Base-by-base conservation (phyloP, 1,284 basidiomycete genomes). In the Cryptococcus maquisensis region DNA sequence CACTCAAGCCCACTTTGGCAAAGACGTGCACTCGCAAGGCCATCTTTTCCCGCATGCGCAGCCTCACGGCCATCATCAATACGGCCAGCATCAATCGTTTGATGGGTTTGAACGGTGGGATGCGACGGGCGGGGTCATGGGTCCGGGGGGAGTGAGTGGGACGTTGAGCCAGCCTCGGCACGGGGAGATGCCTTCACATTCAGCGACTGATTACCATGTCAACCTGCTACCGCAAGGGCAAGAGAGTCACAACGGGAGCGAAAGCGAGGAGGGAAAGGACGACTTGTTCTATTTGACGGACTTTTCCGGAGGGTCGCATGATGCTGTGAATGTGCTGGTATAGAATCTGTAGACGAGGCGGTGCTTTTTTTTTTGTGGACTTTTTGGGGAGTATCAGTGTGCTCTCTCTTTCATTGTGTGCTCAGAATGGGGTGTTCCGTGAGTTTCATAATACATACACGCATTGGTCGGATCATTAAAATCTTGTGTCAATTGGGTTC, bases 261-360 rank as follows among this genome's bases (percentile, higher is more conserved):
- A 37, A 4, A 35, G 24, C 15, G 36, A 38, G 21, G 38, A 40
- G 36, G 38, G 37, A 20, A 49, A 49, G 20, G 48, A 49, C 7
- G 36, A 49, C 4, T 41, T 49, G 16, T 21, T 21, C 12, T 49
- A 15, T 49, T 13, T 49, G 23, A 49, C 8, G 21, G 48, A 24
- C 13, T 49, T 39, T 49, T 37, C 18, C 24, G 23, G 36, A 32
- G 28, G 28, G 28, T 32, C 28, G 38, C 48, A 49, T 40, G 48
- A 49, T 49, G 48, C 48, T 21, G 48, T 40, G n/a, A 49, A 49
- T 40, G 48, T 49, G 36, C 48, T 40, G 10, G 48, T 49, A 16
- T 49, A 49, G 23, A 47, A 8, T 10, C 2, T 3, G 28, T 32
- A 32, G 3, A 32, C 28, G 28, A 10, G 28, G 28, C 10, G 28